phyloP scores from a whole-genome alignment of 2,329 filamentous ascomycete genomes.

The Penicillium sp. region DNA sequence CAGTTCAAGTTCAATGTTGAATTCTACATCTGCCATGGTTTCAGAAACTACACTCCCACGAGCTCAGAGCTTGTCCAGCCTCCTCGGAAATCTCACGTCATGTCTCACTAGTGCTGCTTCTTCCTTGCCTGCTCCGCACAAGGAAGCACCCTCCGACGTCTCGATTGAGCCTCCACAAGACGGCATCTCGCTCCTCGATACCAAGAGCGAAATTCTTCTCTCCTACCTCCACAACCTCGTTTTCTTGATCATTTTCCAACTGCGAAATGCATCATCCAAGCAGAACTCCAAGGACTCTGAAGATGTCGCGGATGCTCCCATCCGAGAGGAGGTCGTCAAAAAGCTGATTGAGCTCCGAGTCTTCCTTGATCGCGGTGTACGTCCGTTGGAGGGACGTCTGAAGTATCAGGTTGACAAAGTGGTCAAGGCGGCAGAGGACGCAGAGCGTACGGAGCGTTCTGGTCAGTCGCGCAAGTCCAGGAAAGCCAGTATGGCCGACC shows the following conservation, averaged over 20 bases:
- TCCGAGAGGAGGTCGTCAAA: constrained; percentile 66
- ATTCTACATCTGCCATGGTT: constrained; percentile 21
- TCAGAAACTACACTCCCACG: constrained; percentile 21
- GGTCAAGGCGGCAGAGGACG: constrained; percentile 69
- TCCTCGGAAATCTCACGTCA: constrained; percentile 33
- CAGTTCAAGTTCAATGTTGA: not conserved
- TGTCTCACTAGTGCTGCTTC: constrained; percentile 33
- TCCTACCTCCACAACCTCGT: constrained; percentile 94
- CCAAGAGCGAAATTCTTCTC: constrained; percentile 94
- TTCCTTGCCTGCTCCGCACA: constrained; percentile 32
- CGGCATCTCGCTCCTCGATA: constrained; percentile 88
- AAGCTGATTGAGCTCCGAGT: constrained; percentile 89
- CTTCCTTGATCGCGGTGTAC: constrained; percentile 87
- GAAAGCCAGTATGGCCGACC: constrained; percentile 27
- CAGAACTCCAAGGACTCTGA: constrained; percentile 29
- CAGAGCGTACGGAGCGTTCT: constrained; percentile 29
- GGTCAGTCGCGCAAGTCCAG: constrained; percentile 23
- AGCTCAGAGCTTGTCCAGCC: constrained; percentile 24
- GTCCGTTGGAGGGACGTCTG: constrained; percentile 80
- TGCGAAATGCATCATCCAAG: constrained; percentile 53
- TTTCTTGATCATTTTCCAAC: constrained; percentile 75
- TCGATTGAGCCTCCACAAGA: constrained; percentile 70
- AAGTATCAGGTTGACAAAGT: constrained; percentile 97
- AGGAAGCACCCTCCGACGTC: constrained; percentile 51
- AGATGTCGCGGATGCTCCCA: constrained; percentile 31